phyloP scores from a whole-genome alignment of 257 asterid genomes.

The Scutellaria barbata region DNA sequence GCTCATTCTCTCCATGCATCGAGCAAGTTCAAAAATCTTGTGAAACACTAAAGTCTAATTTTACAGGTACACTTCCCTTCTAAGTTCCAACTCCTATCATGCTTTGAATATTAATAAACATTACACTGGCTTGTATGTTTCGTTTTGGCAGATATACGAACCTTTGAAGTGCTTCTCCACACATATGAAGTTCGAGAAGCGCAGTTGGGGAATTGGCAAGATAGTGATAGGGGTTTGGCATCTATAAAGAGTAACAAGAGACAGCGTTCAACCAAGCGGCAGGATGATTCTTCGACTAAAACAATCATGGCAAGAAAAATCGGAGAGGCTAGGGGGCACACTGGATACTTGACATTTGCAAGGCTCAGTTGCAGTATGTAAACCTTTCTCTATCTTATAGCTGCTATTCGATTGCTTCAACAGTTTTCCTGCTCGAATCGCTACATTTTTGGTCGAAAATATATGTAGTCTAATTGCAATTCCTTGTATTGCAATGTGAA shows the following conservation, averaged over 20 bases:
- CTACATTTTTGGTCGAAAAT: too few relatives aligned
- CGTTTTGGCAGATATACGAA: slow-evolving; percentile 66
- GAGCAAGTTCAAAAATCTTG: slow-evolving; percentile 96
- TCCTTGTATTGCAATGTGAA: too few relatives aligned
- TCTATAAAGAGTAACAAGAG: slow-evolving; percentile 61
- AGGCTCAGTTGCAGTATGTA: slow-evolving; percentile 61
- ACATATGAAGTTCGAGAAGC: slow-evolving; percentile 81
- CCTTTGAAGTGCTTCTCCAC: slow-evolving; percentile 87
- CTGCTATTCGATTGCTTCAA: background rate
- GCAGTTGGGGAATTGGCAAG: slow-evolving; percentile 60
- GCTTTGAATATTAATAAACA: background rate
- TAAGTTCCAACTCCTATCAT: background rate
- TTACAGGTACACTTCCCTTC: slow-evolving; percentile 59
- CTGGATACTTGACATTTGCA: slow-evolving; percentile 95
- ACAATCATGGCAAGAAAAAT: slow-evolving; percentile 60
- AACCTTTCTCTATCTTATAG: background rate
- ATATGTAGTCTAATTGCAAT: too few relatives aligned
- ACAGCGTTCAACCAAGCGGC: slow-evolving; percentile 54
- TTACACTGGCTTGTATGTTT: slow-evolving; percentile 21
- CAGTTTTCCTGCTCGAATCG: background rate
- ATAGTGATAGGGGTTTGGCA: slow-evolving; percentile 43
- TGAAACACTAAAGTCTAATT: slow-evolving; percentile 62
- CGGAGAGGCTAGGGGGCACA: slow-evolving; percentile 90
- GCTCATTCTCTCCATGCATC: slow-evolving; percentile 97
- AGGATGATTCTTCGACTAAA: slow-evolving; percentile 50